These are phyloP conservation scores for Leucaena leucocephala DNA, from an alignment of 306 rosid species.

Conservation along the genomic window DNA sequence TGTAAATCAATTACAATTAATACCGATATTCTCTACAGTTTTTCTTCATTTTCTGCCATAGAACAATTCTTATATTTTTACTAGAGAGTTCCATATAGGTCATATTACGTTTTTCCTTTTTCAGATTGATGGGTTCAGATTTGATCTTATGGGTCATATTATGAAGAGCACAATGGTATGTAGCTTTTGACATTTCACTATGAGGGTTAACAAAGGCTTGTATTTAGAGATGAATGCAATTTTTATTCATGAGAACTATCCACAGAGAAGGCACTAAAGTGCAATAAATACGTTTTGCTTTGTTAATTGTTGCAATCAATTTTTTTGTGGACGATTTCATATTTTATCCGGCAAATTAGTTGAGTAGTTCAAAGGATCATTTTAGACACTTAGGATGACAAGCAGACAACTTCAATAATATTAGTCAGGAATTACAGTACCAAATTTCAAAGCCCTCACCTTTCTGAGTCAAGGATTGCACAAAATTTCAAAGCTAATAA, in stretches of 20 bases:
- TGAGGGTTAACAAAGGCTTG: conserved; percentile 12
- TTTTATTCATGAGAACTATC: conserved; percentile 12
- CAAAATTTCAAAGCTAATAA: conserved; percentile 15
- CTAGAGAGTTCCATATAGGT: background rate
- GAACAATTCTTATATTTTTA: too few species aligned
- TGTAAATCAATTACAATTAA: too few species aligned
- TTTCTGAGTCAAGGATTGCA: conserved; percentile 25
- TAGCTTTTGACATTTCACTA: conserved; percentile 33
- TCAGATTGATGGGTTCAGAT: conserved; percentile 98
- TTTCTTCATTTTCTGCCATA: too few species aligned
- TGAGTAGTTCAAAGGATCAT: conserved; percentile 8
- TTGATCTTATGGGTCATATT: conserved; percentile 96
- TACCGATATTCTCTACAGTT: too few species aligned
- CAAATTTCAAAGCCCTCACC: background rate
- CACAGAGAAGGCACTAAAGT: background rate
- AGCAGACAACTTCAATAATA: conserved; percentile 17
- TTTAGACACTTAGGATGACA: conserved; percentile 4
- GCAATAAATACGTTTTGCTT: conserved; percentile 21
- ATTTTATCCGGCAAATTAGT: conserved; percentile 16
- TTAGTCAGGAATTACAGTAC: background rate
- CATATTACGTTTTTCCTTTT: conserved; percentile 12
- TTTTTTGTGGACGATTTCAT: conserved; percentile 14
- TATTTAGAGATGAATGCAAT: conserved; percentile 25
- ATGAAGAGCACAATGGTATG: conserved; percentile 96
- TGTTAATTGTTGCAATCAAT: conserved; percentile 12